Evolutionary conservation across 176 grass and related monocot genomes (phyloP), one percentile per base, ranked within the genome.

Genomic region (Oryza longistaminata): DNA sequence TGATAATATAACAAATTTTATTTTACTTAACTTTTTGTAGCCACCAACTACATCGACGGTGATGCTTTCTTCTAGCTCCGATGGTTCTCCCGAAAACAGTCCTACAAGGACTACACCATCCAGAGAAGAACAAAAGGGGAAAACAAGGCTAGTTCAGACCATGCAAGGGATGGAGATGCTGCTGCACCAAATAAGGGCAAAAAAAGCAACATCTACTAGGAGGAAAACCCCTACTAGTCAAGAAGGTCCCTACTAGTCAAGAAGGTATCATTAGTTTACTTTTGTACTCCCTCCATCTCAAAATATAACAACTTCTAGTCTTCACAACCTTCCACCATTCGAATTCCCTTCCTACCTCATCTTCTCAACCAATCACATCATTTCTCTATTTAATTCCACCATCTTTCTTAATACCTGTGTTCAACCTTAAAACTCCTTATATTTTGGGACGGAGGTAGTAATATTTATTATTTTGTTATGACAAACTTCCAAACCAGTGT

Each of bases 61-160:
- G 79, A 84, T 90, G 85, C 85, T 95, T 77, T 90, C 91, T 70
- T 98, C 91, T 31, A 83, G 80, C 25, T 98, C 93, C 35, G 93
- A 92, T 77, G 45, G 27, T 40, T 98, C 93, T 11, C 75, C 48
- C 79, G 91, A 85, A 80, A 88, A 76, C 21, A 88, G 90, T 62
- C 88, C 90, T 65, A 73, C 45, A 69, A 88, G 82, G 14, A 60
- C 88, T 39, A 48, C 46, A 82, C 50, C 66, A 83, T 74, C 82
- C 70, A 52, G 50, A 80, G 65, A 86, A 64, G 39, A 83, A 78
- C n/a, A 64, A 14, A 83, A 46, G 62, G 34, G 75, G 43, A 75
- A 68, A 71, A 73, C 16, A 73, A 88, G 68, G 11, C 52, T 22
- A 62, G 53, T 69, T 85, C 55, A 1, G 73, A 82, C 67, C 13